These are phyloP conservation scores for Limtongia smithiae DNA, from an alignment of 805 yeast species.

Conservation along the genomic window DNA sequence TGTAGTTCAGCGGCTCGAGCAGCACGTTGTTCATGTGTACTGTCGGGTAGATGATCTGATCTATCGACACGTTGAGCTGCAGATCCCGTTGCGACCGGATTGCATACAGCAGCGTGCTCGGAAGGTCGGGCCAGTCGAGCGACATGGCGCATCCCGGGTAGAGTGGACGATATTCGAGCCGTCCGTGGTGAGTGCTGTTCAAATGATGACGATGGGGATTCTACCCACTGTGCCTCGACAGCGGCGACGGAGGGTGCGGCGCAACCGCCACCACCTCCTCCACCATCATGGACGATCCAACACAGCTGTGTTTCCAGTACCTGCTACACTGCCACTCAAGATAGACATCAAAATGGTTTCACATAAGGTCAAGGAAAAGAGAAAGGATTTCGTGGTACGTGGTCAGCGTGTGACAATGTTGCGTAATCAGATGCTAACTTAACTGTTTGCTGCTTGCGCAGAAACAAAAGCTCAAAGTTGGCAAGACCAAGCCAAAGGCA, in stretches of 20 bases:
- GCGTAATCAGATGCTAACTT: background rate
- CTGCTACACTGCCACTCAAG: no score
- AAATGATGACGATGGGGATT: no score
- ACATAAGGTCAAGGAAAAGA: conserved; percentile 62
- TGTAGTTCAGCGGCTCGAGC: conserved; percentile 36
- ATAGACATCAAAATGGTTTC: no score
- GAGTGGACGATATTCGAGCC: no score
- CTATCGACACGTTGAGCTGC: conserved; percentile 35
- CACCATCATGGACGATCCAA: no score
- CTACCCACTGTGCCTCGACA: no score
- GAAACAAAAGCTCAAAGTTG: conserved; percentile 81
- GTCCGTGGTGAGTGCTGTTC: no score
- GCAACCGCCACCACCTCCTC: no score
- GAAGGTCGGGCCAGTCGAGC: conserved; percentile 11
- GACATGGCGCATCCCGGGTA: no score
- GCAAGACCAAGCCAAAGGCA: conserved; percentile 70
- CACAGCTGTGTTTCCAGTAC: no score
- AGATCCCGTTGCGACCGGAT: conserved; percentile 38
- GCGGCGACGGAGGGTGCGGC: no score
- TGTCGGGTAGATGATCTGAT: conserved; percentile 38
- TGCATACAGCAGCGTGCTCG: conserved; percentile 7
- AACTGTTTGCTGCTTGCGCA: conserved; percentile 16
- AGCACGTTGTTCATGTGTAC: conserved; percentile 35
- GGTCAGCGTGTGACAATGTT: background rate
- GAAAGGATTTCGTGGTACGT: conserved; percentile 59